Percentiles rank a stretch among this genome's conserved stretches.
Conservation (phyloP, 139 green algal species). For the Chlamydomonas sp. region DNA sequence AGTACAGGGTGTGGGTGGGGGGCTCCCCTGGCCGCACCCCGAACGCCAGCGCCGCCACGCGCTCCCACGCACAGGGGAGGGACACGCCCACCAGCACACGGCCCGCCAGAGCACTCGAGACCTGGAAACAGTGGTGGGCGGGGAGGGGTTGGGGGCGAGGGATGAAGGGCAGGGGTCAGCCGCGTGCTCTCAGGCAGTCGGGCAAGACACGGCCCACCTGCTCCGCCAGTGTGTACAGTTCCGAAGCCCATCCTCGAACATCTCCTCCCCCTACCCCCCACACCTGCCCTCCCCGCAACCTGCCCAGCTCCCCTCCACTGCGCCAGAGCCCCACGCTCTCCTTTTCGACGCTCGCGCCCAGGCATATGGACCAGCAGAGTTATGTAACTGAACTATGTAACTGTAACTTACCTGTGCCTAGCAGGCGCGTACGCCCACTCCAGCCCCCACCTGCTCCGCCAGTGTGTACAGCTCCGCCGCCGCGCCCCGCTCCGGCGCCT, state of each 20-base stretch:
- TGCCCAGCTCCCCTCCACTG: too few relatives aligned
- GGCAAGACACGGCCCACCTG: neutral
- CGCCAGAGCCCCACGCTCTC: too few relatives aligned
- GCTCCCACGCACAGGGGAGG: slow-evolving; percentile 79
- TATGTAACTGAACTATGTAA: too few relatives aligned
- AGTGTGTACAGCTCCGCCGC: slow-evolving; percentile 42
- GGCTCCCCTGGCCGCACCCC: slow-evolving; percentile 60
- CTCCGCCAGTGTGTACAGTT: slow-evolving; percentile 38
- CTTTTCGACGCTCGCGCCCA: too few relatives aligned
- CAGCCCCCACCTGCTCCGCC: slow-evolving; percentile 7
- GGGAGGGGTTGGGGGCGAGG: neutral
- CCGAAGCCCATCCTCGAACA: slow-evolving; percentile 39
- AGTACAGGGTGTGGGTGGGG: slow-evolving; percentile 57
- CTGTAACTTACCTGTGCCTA: too few relatives aligned
- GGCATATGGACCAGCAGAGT: too few relatives aligned
- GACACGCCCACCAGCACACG: slow-evolving; percentile 66
- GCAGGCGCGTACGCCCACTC: too few relatives aligned
- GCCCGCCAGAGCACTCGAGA: slow-evolving; percentile 54
- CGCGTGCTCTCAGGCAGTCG: neutral
- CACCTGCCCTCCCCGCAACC: too few relatives aligned
- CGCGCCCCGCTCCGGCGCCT: slow-evolving; percentile 46
- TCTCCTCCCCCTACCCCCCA: too few relatives aligned
- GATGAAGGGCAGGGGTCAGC: neutral
- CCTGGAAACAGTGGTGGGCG: slow-evolving; percentile 3
- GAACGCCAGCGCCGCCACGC: slow-evolving; percentile 77